A percentile compares a stretch with the other conserved stretches of the same genome.
Conservation (phyloP, 2,329 filamentous ascomycete species). For the Sporothrix mexicana region DNA sequence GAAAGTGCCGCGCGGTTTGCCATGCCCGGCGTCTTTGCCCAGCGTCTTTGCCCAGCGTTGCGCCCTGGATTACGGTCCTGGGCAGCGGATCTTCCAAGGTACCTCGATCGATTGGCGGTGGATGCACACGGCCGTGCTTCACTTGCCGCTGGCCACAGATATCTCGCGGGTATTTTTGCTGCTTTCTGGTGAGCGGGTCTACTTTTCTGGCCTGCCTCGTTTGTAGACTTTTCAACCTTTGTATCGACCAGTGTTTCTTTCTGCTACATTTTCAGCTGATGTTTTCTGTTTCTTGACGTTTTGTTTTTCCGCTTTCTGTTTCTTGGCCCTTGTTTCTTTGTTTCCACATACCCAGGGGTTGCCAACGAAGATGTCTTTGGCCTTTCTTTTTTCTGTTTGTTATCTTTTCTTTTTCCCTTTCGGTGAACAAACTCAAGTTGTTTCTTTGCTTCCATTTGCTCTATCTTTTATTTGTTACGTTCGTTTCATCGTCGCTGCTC, state of each 20-base stretch:
- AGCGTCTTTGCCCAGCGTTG: slow-evolving; percentile 8
- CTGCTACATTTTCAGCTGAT: background rate
- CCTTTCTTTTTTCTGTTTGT: background rate
- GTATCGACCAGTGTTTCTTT: slow-evolving; percentile 2
- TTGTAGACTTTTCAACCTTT: background rate
- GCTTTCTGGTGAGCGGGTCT: background rate
- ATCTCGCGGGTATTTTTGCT: background rate
- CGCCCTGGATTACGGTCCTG: background rate
- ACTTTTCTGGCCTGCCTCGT: background rate
- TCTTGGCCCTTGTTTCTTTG: slow-evolving; percentile 7
- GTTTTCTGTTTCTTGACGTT: background rate
- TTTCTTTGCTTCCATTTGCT: background rate
- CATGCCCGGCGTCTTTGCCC: background rate
- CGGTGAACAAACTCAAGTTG: background rate
- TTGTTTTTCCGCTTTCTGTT: background rate
- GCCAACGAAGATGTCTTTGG: background rate
- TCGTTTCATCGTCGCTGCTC: slow-evolving; percentile 6
- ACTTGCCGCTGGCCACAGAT: slow-evolving; percentile 20
- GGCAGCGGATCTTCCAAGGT: background rate
- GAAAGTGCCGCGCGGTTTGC: slow-evolving; percentile 29
- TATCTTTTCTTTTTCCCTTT: background rate
- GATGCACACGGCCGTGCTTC: slow-evolving; percentile 22
- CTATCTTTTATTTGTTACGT: background rate
- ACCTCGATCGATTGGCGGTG: slow-evolving; percentile 13
- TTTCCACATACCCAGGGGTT: background rate